Base-by-base conservation (phyloP, 1,284 basidiomycete species). In the Cutaneotrichosporon cavernicola region DNA sequence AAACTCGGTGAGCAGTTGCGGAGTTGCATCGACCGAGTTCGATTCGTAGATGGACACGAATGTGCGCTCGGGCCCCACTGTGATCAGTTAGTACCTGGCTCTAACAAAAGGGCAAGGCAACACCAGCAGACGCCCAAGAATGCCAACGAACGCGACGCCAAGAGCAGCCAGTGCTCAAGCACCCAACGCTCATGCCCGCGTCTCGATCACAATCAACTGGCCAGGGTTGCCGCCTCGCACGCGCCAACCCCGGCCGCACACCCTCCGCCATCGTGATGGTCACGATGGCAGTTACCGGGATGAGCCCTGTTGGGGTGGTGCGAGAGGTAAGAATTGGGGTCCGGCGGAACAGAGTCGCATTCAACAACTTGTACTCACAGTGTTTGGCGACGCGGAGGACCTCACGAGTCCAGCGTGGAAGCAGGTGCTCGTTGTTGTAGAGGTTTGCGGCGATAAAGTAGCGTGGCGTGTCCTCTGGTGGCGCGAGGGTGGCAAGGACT, bases 41-140 rank as follows among this genome's bases (percentile, higher is more conserved):
- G 83, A 85, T 72, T 87, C 86, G 69, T 86, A 81, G 60, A 87
- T 78, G n/a, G 85, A 86, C 6, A 87, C 80, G 67, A 82, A 87
- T 18, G 84, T 83, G 57, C 86, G 85, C 53, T 82, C 78, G 4
- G 76, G 66, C 10, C 86, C 86, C 40, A 87, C 79, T 73, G 81
- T 30, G 4, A 6, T 16, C 34, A 36, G 51, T 53, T n/a, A 53
- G 51, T 53, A 53, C 51, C 50, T 26, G 21, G n/a, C 43, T 14
- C 31, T n/a, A 22, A 14, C 5, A 36, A 13, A 18, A 50, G 5
- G 22, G 49, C 21, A 49, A 22, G n/a, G 22, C 21, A 49, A 49
- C 9, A 14, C 26, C 26, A 26, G 26, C 26, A 46, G 16, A 7
- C 43, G 43, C 26, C 47, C 26, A 49, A 21, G 22, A 49, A 43